Conservation (phyloP, 345 rosid species). For the Brassica incana region DNA sequence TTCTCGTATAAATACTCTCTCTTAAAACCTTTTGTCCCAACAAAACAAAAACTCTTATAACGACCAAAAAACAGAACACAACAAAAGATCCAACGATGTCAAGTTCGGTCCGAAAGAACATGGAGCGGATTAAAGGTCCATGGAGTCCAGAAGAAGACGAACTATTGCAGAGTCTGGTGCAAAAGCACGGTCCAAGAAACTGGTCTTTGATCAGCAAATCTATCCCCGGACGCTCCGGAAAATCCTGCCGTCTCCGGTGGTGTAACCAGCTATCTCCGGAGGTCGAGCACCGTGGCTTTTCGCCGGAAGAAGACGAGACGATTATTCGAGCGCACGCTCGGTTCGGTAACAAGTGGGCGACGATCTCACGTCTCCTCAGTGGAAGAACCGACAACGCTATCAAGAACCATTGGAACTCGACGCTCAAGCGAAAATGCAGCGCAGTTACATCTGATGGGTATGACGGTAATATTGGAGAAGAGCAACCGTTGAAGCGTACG, state of each 20-base stretch:
- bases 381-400: conserved; percentile 96
- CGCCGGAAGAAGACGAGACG: conserved; percentile 73
- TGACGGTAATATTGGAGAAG: conserved; percentile 52
- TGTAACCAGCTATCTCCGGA: conserved; percentile 94
- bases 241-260: conserved; percentile 91
- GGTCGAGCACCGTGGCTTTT: conserved; percentile 85
- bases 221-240: conserved; percentile 89
- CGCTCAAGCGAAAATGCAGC: conserved; percentile 77
- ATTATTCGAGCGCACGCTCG: conserved; percentile 81
- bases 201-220: conserved; percentile 95
- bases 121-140: conserved; percentile 93
- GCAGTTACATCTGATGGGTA: conserved; percentile 37
- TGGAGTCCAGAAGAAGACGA: conserved; percentile 99
- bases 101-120: conserved; percentile 31
- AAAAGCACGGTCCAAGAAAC: conserved; percentile 81
- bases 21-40: conserved; percentile 20
- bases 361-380: conserved; percentile 82
- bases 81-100: conserved; percentile 22
- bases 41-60: not conserved
- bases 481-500: conserved; percentile 74
- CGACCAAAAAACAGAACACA: not conserved
- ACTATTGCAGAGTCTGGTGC: conserved; percentile 63
- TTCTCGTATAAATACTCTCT: conserved; percentile 37
- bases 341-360: conserved; percentile 95
- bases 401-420: conserved; percentile 96